These are phyloP conservation scores for Ceratobasidium sp. DNA, from an alignment of 1,284 basidiomycete species.

Conservation along the genomic window DNA sequence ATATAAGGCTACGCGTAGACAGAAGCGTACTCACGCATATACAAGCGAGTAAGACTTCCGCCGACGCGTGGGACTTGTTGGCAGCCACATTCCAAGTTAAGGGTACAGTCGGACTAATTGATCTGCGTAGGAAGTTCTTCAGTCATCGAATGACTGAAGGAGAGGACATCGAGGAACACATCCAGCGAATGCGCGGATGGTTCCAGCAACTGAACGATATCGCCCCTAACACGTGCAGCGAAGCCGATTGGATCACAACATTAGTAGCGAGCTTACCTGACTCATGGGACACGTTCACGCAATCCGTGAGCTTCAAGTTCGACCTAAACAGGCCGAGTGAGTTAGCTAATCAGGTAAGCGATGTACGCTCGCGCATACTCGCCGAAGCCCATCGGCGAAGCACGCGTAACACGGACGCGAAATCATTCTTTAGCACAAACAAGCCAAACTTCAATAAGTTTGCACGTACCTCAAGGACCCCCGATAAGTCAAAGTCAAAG, in stretches of 20 bases:
- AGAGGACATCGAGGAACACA: constrained; percentile 13
- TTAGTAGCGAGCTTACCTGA: constrained; percentile 17
- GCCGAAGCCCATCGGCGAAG: constrained; percentile 3
- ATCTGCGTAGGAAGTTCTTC: constrained; percentile 16
- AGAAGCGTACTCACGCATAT: constrained; percentile 10
- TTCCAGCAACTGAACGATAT: constrained; percentile 12
- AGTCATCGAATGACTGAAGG: constrained; percentile 1
- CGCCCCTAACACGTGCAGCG: not conserved
- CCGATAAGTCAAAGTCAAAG: not conserved
- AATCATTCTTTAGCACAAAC: not conserved
- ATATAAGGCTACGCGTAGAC: constrained; percentile 3
- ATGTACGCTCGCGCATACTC: not conserved
- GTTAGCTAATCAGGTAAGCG: constrained; percentile 1
- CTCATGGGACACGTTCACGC: constrained; percentile 26
- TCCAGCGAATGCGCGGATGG: constrained; percentile 5
- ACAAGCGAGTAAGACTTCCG: not conserved
- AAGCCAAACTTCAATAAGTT: not conserved
- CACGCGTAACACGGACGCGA: not conserved
- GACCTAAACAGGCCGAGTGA: not conserved
- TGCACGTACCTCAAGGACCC: not conserved
- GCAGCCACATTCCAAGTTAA: constrained; percentile 18
- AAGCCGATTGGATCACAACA: constrained; percentile 17
- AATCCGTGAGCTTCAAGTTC: constrained; percentile 15
- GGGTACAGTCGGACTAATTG: constrained; percentile 1
- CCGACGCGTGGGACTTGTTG: constrained; percentile 5